A percentile compares a stretch with the other conserved stretches of the same genome.
phyloP scores from a whole-genome alignment of 139 green algal genomes.

The Chlamydomonas eustigma region DNA sequence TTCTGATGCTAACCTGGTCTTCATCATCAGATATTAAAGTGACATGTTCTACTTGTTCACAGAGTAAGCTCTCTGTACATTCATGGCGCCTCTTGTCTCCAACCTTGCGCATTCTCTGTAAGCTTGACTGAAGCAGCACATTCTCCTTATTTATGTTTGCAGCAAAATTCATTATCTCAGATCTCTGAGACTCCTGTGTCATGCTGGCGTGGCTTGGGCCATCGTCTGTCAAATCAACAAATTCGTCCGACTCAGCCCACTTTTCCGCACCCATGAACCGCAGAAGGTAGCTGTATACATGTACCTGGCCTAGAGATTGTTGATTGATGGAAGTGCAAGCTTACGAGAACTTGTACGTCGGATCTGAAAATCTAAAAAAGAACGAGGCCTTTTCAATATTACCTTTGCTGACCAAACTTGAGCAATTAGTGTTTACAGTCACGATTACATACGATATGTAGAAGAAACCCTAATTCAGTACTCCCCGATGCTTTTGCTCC shows the following conservation, averaged over 20 bases:
- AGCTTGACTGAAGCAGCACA: not conserved
- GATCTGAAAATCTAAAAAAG: not conserved
- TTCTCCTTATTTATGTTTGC: not conserved
- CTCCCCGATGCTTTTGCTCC: not conserved
- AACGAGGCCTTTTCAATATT: slow-evolving; percentile 8
- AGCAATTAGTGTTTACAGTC: not conserved
- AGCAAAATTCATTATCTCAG: slow-evolving; percentile 41
- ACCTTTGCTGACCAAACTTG: slow-evolving; percentile 6
- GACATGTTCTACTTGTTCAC: too few relatives aligned
- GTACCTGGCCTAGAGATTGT: not conserved
- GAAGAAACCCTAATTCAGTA: not conserved
- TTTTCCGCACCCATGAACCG: too few relatives aligned
- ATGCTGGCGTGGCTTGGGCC: not conserved
- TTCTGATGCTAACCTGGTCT: not conserved
- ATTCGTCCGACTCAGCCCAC: too few relatives aligned
- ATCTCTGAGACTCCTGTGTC: slow-evolving; percentile 8
- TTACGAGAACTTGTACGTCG: not conserved
- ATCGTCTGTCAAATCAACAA: not conserved
- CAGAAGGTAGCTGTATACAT: too few relatives aligned
- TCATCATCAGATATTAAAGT: not conserved
- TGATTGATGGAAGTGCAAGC: not conserved
- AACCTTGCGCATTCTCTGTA: not conserved
- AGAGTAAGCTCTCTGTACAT: too few relatives aligned
- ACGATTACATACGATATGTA: not conserved
- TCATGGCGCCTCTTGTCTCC: too few relatives aligned